These are phyloP conservation scores for Chalciporus chontae DNA, from an alignment of 768 basidiomycete species.

Conservation along the genomic window DNA sequence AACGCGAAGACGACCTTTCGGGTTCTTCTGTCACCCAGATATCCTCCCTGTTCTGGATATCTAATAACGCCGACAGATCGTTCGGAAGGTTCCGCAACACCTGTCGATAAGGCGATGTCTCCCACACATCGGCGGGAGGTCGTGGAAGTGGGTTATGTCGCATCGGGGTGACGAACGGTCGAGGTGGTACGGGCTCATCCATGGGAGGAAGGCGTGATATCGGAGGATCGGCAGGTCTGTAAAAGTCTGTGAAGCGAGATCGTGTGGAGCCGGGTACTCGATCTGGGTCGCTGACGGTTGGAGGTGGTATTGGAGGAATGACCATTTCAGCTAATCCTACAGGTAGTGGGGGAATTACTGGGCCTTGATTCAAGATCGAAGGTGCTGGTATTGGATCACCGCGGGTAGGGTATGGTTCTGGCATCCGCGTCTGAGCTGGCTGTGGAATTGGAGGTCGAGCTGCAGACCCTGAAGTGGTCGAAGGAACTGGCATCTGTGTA, in stretches of 20 bases:
- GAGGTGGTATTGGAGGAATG: constrained; percentile 24
- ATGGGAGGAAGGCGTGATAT: background rate
- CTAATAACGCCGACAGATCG: constrained; percentile 29
- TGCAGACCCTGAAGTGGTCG: background rate
- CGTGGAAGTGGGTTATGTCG: constrained; percentile 56
- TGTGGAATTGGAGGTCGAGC: constrained; percentile 5
- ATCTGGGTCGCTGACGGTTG: constrained; percentile 10
- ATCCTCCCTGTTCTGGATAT: constrained; percentile 3
- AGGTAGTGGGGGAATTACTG: constrained; percentile 18
- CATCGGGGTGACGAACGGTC: constrained; percentile 5
- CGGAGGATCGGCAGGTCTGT: constrained; percentile 16
- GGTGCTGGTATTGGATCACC: background rate
- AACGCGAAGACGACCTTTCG: constrained; percentile 19
- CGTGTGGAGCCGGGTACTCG: constrained; percentile 15
- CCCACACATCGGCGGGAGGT: constrained; percentile 60
- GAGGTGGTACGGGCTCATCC: constrained; percentile 9
- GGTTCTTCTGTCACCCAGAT: constrained; percentile 12
- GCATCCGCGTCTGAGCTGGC: constrained; percentile 5
- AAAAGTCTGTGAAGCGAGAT: constrained; percentile 28
- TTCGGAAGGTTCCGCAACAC: constrained; percentile 49
- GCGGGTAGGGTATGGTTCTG: constrained; percentile 5
- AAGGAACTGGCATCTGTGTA: constrained; percentile 16
- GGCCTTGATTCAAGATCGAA: background rate
- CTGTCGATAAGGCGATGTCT: constrained; percentile 51
- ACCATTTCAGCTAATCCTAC: constrained; percentile 3